Percentiles rank a stretch among this genome's conserved stretches.
These are phyloP conservation scores for Monosporascus sp. DNA, from an alignment of 2,329 filamentous ascomycete species.

Conservation along the genomic window DNA sequence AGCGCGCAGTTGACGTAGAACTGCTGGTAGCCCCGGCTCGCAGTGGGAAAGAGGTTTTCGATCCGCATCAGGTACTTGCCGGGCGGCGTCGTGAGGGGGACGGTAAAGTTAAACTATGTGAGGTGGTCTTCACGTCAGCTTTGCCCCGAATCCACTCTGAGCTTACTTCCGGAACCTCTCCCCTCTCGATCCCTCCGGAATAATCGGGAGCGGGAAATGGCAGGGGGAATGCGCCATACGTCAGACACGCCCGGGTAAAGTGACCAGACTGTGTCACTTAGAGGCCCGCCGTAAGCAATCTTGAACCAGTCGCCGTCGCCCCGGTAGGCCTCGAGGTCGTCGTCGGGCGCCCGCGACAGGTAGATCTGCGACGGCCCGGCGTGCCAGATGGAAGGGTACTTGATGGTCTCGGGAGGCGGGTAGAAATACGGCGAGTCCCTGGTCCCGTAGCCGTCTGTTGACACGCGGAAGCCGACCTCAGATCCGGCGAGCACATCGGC, in stretches of 20 bases:
- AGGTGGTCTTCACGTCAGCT: neutral
- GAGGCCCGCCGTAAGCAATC: neutral
- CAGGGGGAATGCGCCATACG: neutral
- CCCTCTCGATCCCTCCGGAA: neutral
- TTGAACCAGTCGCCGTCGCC: slow-evolving; percentile 6
- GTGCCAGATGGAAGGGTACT: neutral
- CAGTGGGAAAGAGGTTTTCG: neutral
- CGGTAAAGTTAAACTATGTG: slow-evolving; percentile 4
- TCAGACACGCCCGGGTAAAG: neutral
- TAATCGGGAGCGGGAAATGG: neutral
- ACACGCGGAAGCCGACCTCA: slow-evolving; percentile 2
- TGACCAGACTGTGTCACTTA: neutral
- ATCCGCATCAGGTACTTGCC: slow-evolving; percentile 5
- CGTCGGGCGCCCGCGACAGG: slow-evolving; percentile 1
- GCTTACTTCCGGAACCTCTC: neutral
- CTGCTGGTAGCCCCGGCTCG: neutral
- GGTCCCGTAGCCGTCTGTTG: neutral
- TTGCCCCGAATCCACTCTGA: neutral
- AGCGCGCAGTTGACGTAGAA: slow-evolving; percentile 2
- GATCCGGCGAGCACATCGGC: slow-evolving; percentile 1
- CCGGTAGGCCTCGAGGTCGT: neutral
- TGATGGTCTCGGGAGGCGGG: neutral
- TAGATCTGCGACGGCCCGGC: slow-evolving; percentile 1
- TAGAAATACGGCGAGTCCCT: too few species aligned
- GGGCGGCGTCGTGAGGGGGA: slow-evolving; percentile 5